Evolutionary conservation across 306 rosid genomes (phyloP), one percentile per base, ranked within the genome.

Genomic region (Morella rubra): DNA sequence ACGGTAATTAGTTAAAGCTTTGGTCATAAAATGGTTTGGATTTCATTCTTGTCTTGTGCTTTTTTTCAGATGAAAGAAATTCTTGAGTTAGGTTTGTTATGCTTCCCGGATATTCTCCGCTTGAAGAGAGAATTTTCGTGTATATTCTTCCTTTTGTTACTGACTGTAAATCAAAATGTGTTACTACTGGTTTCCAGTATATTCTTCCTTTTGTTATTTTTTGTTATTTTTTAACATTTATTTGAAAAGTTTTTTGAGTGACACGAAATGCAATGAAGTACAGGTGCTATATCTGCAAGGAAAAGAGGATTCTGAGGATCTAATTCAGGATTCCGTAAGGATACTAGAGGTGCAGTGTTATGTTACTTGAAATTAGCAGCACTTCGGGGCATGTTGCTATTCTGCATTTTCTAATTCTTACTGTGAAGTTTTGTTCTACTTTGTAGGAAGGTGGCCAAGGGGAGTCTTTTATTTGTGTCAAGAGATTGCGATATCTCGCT

Each of bases 251-350:
- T 32, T 27, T 56, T 65, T 19, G 10, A 1, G 42, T 75, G 79
- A 45, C 44, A 59, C 76, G 69, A 42, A 74, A 55, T 75, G 77
- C 74, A 15, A 64, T 54, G 61, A 27, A 66, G 76, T 70, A 75
- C 88, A 94, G 98, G 97, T 92, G 69, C 86, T 90, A 55, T 81
- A 89, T 82, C 90, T 89, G 77, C 92, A 84, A 80, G 98, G 97
- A 80, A 86, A 94, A 67, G 91, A 83, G 77, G 97, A 92, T 69
- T 87, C 95, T 7, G 96, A 86, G 87, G 89, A 77, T 70, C 75
- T 89, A 51, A 82, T 94, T 87, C 84, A 77, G 75, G 93, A 92
- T 87, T 92, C 97, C 53, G 80, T 94, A 77, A 86, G 79, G 73
- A 87, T 94, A 80, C 83, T 94, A 40, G 97, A 92, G 98, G 98